Conservation (phyloP, 2,329 filamentous ascomycete genomes). For the Talaromyces sp. region DNA sequence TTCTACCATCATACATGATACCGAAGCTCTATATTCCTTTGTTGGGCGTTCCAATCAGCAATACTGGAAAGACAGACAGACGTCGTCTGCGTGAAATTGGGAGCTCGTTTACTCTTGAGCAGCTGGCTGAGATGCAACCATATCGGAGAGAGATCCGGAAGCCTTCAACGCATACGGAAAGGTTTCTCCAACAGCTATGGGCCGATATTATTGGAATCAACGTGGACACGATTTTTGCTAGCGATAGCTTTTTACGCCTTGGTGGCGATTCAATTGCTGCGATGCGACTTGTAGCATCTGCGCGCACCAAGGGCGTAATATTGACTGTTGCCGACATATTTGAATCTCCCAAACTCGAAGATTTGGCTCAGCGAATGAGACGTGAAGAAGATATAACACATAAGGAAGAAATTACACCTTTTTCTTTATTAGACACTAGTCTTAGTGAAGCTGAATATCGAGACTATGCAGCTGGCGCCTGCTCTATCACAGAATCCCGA, state of each 20-base stretch:
- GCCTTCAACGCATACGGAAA: slow-evolving; percentile 17
- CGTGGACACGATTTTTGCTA: slow-evolving; percentile 19
- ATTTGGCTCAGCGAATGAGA: neutral
- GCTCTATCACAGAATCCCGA: neutral
- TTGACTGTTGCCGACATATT: slow-evolving; percentile 14
- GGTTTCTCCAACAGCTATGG: slow-evolving; percentile 21
- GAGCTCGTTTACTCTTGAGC: neutral
- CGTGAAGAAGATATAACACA: neutral
- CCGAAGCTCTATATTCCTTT: slow-evolving; percentile 4
- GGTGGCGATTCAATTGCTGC: slow-evolving; percentile 26
- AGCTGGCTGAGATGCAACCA: slow-evolving; percentile 20
- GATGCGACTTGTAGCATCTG: slow-evolving; percentile 21
- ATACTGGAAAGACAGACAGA: slow-evolving; percentile 13
- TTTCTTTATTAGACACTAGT: neutral
- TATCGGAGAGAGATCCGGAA: neutral
- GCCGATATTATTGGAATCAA: slow-evolving; percentile 22
- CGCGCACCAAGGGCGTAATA: slow-evolving; percentile 6
- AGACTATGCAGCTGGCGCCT: slow-evolving; percentile 5
- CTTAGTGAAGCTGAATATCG: slow-evolving; percentile 1
- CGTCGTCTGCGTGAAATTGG: slow-evolving; percentile 1
- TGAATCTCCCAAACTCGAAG: neutral
- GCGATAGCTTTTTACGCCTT: slow-evolving; percentile 29
- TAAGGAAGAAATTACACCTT: neutral
- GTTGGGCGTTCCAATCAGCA: neutral
- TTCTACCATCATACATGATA: slow-evolving; percentile 18